Conservation (phyloP, 768 basidiomycete genomes). For the Macrolepiota dolichaula region DNA sequence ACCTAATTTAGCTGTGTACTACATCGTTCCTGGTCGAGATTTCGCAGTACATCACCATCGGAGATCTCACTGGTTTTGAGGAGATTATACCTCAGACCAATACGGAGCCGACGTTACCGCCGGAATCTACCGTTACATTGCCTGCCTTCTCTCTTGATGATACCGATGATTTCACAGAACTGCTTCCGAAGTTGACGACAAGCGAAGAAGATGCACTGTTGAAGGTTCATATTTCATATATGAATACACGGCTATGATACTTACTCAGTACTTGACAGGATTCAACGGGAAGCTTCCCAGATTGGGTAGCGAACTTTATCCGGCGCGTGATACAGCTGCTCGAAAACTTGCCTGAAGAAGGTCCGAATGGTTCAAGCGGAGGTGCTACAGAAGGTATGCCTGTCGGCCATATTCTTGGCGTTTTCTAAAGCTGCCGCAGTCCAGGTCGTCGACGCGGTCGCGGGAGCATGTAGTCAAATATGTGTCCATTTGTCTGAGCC, state of each 20-base stretch:
- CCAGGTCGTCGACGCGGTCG: slow-evolving; percentile 74
- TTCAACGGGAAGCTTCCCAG: slow-evolving; percentile 70
- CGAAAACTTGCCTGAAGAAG: slow-evolving; percentile 85
- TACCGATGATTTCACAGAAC: slow-evolving; percentile 30
- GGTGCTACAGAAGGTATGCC: slow-evolving; percentile 60
- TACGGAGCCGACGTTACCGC: slow-evolving; percentile 29
- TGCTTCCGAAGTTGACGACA: slow-evolving; percentile 42
- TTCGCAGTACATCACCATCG: slow-evolving; percentile 72
- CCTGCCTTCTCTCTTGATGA: slow-evolving; percentile 37
- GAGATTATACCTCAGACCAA: slow-evolving; percentile 26
- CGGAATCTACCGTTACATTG: slow-evolving; percentile 22
- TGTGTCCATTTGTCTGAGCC: slow-evolving; percentile 72
- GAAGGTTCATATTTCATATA: slow-evolving; percentile 29
- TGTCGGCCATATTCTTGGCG: background rate
- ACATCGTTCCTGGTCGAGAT: slow-evolving; percentile 73
- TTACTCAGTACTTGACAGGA: slow-evolving; percentile 30
- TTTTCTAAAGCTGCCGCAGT: slow-evolving; percentile 32
- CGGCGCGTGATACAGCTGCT: slow-evolving; percentile 75
- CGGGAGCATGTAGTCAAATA: slow-evolving; percentile 72
- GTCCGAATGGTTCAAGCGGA: slow-evolving; percentile 56
- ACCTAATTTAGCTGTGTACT: slow-evolving; percentile 55
- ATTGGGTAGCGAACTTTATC: slow-evolving; percentile 83
- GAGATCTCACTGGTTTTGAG: slow-evolving; percentile 50
- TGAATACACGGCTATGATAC: background rate
- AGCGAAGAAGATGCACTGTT: slow-evolving; percentile 73